Evolutionary conservation across 2,329 filamentous ascomycete genomes (phyloP).

Genomic region (Fusarium torreyae): DNA sequence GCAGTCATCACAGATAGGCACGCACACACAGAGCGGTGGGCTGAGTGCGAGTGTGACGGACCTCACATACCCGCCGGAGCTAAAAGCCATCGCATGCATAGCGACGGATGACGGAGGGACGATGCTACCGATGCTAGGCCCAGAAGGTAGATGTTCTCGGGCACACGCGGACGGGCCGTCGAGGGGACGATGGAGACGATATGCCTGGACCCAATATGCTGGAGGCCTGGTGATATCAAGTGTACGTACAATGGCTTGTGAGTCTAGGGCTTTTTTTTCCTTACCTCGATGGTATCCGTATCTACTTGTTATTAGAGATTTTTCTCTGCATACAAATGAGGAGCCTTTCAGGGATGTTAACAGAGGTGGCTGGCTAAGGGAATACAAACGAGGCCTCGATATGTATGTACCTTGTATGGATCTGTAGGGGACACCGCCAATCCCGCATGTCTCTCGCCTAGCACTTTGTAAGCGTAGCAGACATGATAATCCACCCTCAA

Average conservation of each 20-base stretch:
- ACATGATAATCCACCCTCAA: slow-evolving; percentile 5
- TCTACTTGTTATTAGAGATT: slow-evolving; percentile 24
- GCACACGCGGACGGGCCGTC: slow-evolving; percentile 50
- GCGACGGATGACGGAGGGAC: slow-evolving; percentile 39
- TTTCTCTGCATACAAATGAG: slow-evolving; percentile 38
- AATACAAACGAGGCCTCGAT: slow-evolving; percentile 38
- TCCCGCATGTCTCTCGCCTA: slow-evolving; percentile 19
- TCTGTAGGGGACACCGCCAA: slow-evolving; percentile 26
- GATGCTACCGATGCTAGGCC: slow-evolving; percentile 43
- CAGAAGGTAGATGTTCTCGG: slow-evolving; percentile 38
- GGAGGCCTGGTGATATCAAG: background rate
- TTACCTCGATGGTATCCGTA: slow-evolving; percentile 1
- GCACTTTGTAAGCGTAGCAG: slow-evolving; percentile 8
- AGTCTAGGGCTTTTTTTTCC: background rate
- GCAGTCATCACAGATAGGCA: slow-evolving; percentile 22
- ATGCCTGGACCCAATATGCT: slow-evolving; percentile 38
- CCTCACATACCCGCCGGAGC: slow-evolving; percentile 52
- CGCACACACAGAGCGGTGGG: slow-evolving; percentile 22
- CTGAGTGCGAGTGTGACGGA: slow-evolving; percentile 43
- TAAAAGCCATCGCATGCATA: slow-evolving; percentile 50
- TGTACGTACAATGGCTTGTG: background rate
- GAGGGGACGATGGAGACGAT: slow-evolving; percentile 35
- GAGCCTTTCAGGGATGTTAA: slow-evolving; percentile 21
- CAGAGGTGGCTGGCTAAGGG: slow-evolving; percentile 34
- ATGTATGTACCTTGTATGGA: slow-evolving; percentile 31